Evolutionary conservation across 768 basidiomycete genomes (phyloP), one percentile per base, ranked within the genome.

Genomic region (Naganishia antarctica): DNA sequence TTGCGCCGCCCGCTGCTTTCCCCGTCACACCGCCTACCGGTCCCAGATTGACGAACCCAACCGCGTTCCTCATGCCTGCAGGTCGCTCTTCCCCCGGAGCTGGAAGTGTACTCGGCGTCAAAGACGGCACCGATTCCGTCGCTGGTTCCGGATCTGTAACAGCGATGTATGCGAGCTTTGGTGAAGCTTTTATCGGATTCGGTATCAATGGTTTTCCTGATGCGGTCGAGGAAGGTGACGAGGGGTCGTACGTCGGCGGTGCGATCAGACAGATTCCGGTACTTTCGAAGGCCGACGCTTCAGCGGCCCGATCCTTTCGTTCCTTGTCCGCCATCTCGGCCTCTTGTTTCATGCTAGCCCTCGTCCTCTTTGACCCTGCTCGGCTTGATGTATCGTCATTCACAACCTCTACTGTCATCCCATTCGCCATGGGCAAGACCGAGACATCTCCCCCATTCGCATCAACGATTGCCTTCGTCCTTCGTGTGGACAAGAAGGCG

Each of bases 81-180:
- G 53, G 53, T 25, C 53, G 18, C 4, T 57, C 53, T 26, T 57
- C 21, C 3, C 37, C 21, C 1, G 53, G 40, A 5, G 48, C 34
- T 34, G 65, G 65, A 1, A 66, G 32, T 37, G 44, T n/a, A 11
- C 60, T 61, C 9, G 65, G 65, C 1, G 40, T 28, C 21, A 51
- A 45, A 3, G 51, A 34, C 13, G 66, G 66, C n/a, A 63, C 9
- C 6, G 61, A 40, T 16, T 51, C 53, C 11, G 59, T 59, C 0
- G 47, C 37, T 7, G 66, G 48, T 34, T 61, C 45, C 2, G 66
- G 66, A 25, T 67, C 49, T 8, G 66, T 63, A 23, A 46, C 25
- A 3, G 66, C 21, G 61, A 67, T 63, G 43, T 63, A 61, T 7
- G 66, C 61, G 15, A 67, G 66, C 21, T 40, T 18, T 15, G 66